Conservation (phyloP, 1,284 basidiomycete species). For the Cryptococcus jaspeensis region DNA sequence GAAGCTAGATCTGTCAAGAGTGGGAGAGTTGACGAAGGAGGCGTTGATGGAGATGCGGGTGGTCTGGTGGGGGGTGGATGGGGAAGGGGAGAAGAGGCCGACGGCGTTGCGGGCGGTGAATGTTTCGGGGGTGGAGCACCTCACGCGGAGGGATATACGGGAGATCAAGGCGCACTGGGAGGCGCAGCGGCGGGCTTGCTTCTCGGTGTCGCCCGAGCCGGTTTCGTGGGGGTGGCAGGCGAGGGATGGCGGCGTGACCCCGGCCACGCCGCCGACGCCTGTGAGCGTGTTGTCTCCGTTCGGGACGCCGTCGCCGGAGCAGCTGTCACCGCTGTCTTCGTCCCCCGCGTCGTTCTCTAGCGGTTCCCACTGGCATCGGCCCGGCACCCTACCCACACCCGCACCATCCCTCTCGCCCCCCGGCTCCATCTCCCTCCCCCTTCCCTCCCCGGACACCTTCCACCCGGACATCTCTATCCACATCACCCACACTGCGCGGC, state of each 20-base stretch:
- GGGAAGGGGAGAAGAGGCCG: background rate
- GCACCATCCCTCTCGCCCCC: background rate
- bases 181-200: conserved; percentile 22
- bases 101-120: conserved; percentile 30
- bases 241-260: background rate
- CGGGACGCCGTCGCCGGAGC: background rate
- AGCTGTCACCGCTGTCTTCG: background rate
- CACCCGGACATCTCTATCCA: conserved; percentile 14
- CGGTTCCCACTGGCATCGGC: background rate
- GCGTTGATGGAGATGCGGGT: conserved; percentile 26
- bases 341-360: background rate
- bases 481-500: conserved; percentile 40
- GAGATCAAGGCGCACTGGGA: conserved; percentile 36
- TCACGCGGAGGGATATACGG: conserved; percentile 38
- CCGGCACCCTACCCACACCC: background rate
- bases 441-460: background rate
- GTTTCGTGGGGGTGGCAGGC: background rate
- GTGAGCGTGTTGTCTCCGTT: background rate
- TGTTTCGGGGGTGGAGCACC: conserved; percentile 41
- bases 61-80: background rate
- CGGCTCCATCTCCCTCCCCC: background rate
- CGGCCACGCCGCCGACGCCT: background rate
- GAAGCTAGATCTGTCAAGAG: conserved; percentile 27
- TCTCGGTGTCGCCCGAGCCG: background rate
- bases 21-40: conserved; percentile 27